Conservation (phyloP, 1,284 basidiomycete species). For the Golubevia pallescens region DNA sequence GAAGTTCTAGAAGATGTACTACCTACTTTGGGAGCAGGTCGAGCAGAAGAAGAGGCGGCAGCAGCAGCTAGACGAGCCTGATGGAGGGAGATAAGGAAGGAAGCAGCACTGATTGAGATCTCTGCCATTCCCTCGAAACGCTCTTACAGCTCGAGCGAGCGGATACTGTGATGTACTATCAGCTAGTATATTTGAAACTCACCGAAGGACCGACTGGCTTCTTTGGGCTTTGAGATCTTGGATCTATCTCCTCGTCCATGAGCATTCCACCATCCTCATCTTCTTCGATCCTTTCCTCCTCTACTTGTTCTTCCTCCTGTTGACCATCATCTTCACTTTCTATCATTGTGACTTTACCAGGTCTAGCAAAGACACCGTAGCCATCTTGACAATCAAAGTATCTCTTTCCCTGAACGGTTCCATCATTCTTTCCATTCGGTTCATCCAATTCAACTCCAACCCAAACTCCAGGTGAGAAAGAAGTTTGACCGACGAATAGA, state of each 20-base stretch:
- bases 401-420: conserved; percentile 57
- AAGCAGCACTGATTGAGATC: neutral
- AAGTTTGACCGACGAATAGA: conserved; percentile 60
- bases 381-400: conserved; percentile 52
- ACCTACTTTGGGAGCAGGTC: neutral
- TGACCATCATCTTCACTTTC: conserved; percentile 8
- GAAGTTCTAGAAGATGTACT: conserved; percentile 3
- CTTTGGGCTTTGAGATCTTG: neutral
- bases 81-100: neutral
- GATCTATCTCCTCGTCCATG: neutral
- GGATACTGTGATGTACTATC: neutral
- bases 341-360: conserved; percentile 46
- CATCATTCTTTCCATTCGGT: conserved; percentile 58
- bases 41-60: neutral
- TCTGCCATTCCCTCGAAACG: neutral
- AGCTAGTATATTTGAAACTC: neutral
- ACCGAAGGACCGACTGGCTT: neutral
- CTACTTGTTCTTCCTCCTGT: conserved; percentile 22
- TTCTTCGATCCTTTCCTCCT: conserved; percentile 3
- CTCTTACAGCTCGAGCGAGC: neutral
- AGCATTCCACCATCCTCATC: neutral
- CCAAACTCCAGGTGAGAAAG: conserved; percentile 56
- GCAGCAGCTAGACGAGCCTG: neutral
- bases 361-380: conserved; percentile 56
- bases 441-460: conserved; percentile 56